These are phyloP conservation scores for Dactylellina haptotyla DNA, from an alignment of 2,329 filamentous ascomycete genomes.

Conservation along the genomic window DNA sequence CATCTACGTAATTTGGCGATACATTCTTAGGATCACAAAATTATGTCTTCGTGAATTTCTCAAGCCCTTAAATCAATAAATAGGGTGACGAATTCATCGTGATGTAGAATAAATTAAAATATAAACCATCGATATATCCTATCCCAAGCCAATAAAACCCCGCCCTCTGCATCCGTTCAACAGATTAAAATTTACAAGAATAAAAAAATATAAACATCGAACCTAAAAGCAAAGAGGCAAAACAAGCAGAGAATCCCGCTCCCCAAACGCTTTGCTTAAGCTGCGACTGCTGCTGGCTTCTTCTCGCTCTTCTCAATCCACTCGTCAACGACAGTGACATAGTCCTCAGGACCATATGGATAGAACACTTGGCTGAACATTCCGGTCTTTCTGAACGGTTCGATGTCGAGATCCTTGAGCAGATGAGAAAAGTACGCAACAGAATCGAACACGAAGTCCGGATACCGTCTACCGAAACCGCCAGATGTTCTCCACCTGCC, in stretches of 20 bases:
- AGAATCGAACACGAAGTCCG: conserved; percentile 79
- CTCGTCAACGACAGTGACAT: conserved; percentile 67
- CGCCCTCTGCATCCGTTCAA: conserved; percentile 9
- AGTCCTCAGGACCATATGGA: conserved; percentile 71
- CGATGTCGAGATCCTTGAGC: conserved; percentile 72
- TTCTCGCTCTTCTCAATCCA: conserved; percentile 63
- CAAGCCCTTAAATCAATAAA: too few species aligned
- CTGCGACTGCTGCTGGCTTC: neutral
- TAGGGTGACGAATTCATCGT: too few species aligned
- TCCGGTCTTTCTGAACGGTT: conserved; percentile 67
- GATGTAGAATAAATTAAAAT: neutral
- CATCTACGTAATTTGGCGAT: too few species aligned
- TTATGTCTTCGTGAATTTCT: too few species aligned
- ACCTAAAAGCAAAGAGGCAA: neutral
- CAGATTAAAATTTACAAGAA: conserved; percentile 40
- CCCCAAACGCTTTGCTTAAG: neutral
- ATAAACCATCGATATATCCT: neutral
- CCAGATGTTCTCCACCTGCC: conserved; percentile 75
- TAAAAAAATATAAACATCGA: conserved; percentile 37
- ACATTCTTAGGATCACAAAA: too few species aligned
- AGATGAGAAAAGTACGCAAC: conserved; percentile 77
- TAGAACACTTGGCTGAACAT: conserved; percentile 66
- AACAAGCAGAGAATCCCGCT: neutral
- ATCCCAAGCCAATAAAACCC: neutral
- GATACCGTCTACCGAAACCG: conserved; percentile 71